Conservation (phyloP, 768 basidiomycete species). For the Boletus patriciae region DNA sequence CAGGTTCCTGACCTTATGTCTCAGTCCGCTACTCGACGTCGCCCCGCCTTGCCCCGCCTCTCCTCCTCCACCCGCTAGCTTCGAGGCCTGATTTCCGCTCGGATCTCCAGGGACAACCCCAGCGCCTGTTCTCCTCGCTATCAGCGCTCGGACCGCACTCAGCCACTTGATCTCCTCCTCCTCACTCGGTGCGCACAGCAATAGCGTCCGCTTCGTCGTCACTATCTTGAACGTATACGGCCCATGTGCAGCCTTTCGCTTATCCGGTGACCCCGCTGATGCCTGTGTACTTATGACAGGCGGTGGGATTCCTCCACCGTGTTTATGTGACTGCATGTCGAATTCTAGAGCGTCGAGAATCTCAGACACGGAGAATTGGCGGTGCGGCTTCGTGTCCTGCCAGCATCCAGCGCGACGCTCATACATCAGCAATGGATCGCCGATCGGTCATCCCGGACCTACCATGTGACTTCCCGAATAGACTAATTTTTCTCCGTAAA, state of each 20-base stretch:
- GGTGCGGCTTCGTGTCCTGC: slow-evolving; percentile 88
- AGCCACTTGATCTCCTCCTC: slow-evolving; percentile 99
- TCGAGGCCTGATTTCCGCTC: slow-evolving; percentile 24
- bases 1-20: slow-evolving; percentile 48
- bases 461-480: slow-evolving; percentile 98
- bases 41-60: slow-evolving; percentile 25
- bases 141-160: slow-evolving; percentile 88
- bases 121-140: slow-evolving; percentile 65
- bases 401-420: slow-evolving; percentile 9
- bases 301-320: slow-evolving; percentile 39
- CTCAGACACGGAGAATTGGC: slow-evolving; percentile 78
- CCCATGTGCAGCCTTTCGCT: slow-evolving; percentile 45
- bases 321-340: slow-evolving; percentile 58
- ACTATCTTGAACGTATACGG: slow-evolving; percentile 90
- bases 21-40: slow-evolving; percentile 39
- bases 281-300: slow-evolving; percentile 33
- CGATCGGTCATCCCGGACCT: slow-evolving; percentile 32
- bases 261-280: slow-evolving; percentile 37
- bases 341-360: slow-evolving; percentile 93
- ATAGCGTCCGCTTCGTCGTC: slow-evolving; percentile 85
- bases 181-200: slow-evolving; percentile 92
- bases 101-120: slow-evolving; percentile 50
- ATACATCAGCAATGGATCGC: slow-evolving; percentile 6
- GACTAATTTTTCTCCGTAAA: slow-evolving; percentile 83
- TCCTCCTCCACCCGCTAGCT: slow-evolving; percentile 5